Conservation (phyloP, 2,329 filamentous ascomycete species). For the Parastagonospora nodorum region DNA sequence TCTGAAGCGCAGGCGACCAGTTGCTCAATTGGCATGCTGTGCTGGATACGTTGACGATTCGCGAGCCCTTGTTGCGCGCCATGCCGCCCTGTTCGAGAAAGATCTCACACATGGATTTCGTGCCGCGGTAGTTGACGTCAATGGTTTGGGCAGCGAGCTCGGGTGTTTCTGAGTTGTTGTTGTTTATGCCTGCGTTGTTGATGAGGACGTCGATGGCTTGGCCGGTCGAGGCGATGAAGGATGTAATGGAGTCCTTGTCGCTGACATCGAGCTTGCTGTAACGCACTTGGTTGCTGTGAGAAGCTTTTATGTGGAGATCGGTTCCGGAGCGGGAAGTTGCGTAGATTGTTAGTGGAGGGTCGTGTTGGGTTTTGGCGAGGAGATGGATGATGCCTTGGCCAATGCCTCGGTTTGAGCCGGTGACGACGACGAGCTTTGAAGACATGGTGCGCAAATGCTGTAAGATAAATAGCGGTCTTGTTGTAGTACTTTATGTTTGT, state of each 20-base stretch:
- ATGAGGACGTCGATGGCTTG: slow-evolving; percentile 11
- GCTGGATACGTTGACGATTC: slow-evolving; percentile 15
- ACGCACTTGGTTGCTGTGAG: slow-evolving; percentile 4
- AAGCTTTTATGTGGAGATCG: slow-evolving; percentile 3
- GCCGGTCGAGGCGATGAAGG: slow-evolving; percentile 3
- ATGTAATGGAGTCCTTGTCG: slow-evolving; percentile 7
- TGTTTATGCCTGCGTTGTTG: slow-evolving; percentile 19
- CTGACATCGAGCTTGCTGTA: slow-evolving; percentile 13
- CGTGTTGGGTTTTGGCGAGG: slow-evolving; percentile 12
- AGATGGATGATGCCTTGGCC: slow-evolving; percentile 18
- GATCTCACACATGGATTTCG: slow-evolving; percentile 8
- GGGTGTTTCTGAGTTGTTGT: slow-evolving; percentile 11
- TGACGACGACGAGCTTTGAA: slow-evolving; percentile 12
- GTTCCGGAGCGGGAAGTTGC: slow-evolving; percentile 16
- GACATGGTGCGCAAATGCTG: neutral
- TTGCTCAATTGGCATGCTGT: slow-evolving; percentile 8
- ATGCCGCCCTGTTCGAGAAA: slow-evolving; percentile 6
- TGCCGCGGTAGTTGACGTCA: slow-evolving; percentile 13
- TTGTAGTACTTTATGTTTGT: neutral
- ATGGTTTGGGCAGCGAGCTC: slow-evolving; percentile 8
- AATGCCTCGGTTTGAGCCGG: slow-evolving; percentile 19
- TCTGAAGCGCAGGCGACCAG: neutral
- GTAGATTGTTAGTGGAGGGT: slow-evolving; percentile 12
- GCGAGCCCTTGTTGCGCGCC: neutral
- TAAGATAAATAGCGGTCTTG: neutral